Base-by-base conservation (phyloP, 108 stramenopile genomes). In the Nitzschia sp. region DNA sequence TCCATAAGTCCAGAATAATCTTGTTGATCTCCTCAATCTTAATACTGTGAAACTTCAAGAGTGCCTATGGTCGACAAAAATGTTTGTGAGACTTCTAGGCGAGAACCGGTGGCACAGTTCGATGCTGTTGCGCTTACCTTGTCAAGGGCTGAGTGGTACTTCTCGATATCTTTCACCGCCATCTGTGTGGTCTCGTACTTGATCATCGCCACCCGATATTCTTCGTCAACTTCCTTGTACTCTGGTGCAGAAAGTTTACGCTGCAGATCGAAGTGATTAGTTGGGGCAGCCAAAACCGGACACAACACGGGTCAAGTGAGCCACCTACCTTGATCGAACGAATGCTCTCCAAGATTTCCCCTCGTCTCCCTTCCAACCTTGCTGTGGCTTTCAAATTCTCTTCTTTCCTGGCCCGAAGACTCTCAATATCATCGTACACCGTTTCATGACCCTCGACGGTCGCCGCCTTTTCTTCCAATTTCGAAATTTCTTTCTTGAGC, bases 1-100 rank as follows among this genome's bases (percentile, higher is more conserved):
- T 69, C 99, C 99, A 99, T 1, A 99, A 86, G 69, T 98, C 97
- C 8, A 89, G 71, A 63, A 99, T 97, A 63, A 96, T 96, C 57
- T 95, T 94, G 82, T 99, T 99, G 75, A 99, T 98, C 30, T 98
- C 96, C n/a, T 62, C 87, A 59, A 99, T 98, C 72, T 98, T 98
- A 73, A 96, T 80, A 22, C 79, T 72, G 73, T 99, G 99, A 77
- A 87, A 98, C 19, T 76, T 75, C 34, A 93, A 80, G 27, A 99
- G 83, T 26, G 99, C 73, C 48, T 50, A 21, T 21, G 19, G 19
- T 13, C 6, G 38, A 41, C 9, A 13, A 41, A 41, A 41, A 13
- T 13, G 38, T 6, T 13, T 9, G 38, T 41, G 38, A 41, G 38
- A 41, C n/a, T n/a, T n/a, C n/a, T n/a, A n/a, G n/a, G n/a, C n/a